phyloP scores from a whole-genome alignment of 371 early-diverging fungal genomes.

The Haplosporangium sp. region DNA sequence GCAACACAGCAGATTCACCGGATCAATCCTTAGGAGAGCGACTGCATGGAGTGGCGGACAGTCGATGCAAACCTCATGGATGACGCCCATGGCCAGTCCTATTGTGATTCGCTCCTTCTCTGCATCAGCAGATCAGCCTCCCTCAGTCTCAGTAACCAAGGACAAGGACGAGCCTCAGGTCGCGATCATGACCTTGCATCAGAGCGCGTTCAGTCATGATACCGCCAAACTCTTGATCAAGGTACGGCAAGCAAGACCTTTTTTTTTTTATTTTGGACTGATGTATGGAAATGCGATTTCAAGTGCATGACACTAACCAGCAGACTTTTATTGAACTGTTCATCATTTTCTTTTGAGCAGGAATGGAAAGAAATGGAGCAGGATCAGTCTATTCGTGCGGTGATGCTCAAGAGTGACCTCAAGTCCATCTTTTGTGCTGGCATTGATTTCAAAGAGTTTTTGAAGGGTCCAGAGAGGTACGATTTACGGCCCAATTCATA shows the following conservation, averaged over 20 bases:
- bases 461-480: constrained; percentile 49
- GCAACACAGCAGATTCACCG: constrained; percentile 18
- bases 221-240: constrained; percentile 41
- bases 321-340: neutral
- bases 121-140: constrained; percentile 6
- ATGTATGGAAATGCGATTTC: neutral
- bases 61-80: constrained; percentile 10
- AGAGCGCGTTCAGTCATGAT: constrained; percentile 46
- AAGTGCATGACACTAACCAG: neutral
- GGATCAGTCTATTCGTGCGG: constrained; percentile 43
- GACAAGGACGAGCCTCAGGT: constrained; percentile 28
- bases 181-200: constrained; percentile 42
- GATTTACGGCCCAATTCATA: neutral
- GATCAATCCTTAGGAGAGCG: constrained; percentile 17
- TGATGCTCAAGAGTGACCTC: constrained; percentile 46
- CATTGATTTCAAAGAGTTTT: constrained; percentile 50
- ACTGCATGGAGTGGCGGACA: neutral
- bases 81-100: constrained; percentile 7
- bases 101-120: constrained; percentile 23
- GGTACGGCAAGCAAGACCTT: constrained; percentile 8
- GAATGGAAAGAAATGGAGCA: constrained; percentile 52
- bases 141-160: constrained; percentile 31
- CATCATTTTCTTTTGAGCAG: constrained; percentile 8
- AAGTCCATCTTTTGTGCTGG: constrained; percentile 55
- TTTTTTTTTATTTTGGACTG: neutral